These are phyloP conservation scores for Beta macrorhiza DNA, from an alignment of 179 eudicot species.

Conservation along the genomic window DNA sequence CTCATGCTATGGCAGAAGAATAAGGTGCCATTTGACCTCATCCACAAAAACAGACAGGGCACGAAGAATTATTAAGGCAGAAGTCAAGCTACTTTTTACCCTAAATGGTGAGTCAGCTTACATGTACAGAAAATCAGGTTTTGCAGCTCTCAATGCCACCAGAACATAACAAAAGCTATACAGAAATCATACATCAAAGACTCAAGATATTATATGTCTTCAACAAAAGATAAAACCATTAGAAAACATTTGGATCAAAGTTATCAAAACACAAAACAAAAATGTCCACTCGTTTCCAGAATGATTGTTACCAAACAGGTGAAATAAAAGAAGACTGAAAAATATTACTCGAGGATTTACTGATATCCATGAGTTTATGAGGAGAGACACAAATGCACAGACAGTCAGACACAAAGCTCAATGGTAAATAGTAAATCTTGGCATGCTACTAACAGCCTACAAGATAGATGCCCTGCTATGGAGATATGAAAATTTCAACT, in stretches of 20 bases:
- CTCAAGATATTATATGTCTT: background rate
- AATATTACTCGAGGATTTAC: background rate
- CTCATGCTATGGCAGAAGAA: background rate
- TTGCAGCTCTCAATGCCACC: background rate
- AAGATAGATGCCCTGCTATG: background rate
- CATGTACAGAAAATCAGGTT: background rate
- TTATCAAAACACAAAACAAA: background rate
- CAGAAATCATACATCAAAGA: background rate
- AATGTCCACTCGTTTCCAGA: background rate
- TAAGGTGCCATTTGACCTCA: background rate
- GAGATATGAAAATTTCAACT: slow-evolving; percentile 6
- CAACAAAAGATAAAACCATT: background rate
- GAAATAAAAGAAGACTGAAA: background rate
- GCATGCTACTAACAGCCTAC: too few relatives aligned
- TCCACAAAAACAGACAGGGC: background rate
- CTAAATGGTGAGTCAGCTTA: background rate
- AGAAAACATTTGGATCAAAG: background rate
- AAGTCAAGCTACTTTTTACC: background rate
- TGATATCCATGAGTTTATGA: background rate
- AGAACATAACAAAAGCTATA: background rate
- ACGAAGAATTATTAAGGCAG: background rate
- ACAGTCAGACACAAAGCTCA: background rate
- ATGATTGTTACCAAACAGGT: background rate
- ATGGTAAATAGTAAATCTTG: background rate
- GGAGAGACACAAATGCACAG: background rate